Evolutionary conservation across 768 basidiomycete species (phyloP), one percentile per base, ranked within the genome.

Genomic region (Russula earlei): DNA sequence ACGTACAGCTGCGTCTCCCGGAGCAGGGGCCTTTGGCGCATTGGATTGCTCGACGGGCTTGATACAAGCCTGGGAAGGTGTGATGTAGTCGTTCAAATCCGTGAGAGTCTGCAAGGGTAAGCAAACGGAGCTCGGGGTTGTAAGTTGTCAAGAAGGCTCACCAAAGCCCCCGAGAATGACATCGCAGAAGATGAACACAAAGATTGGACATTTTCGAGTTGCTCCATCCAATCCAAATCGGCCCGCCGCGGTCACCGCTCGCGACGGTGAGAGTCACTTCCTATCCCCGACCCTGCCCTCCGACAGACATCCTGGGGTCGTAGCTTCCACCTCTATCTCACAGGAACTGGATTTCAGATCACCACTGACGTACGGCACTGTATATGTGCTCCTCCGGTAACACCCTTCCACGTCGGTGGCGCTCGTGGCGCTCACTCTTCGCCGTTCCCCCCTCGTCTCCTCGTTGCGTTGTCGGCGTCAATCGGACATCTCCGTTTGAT

Each of bases 21-120:
- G 65, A 24, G 72, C 73, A 41, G 69, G 68, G 14, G 62, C 48
- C 5, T 65, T 78, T 68, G 65, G 65, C 37, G 59, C 52, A 42
- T 78, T 77, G 9, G 71, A 69, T 56, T 78, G 74, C 63, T 83
- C 76, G 22, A 98, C 91, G 0, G 96, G 95, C 66, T 97, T 96
- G 71, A 98, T 97, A 70, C 96, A 99, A 19, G 88, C 88, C 71
- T 97, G 95, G 1, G 92, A 87, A 1, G 96, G 96, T 0, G 91
- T 87, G 41, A 99, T 90, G 69, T 93, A 99, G 70, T 98, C 96
- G 68, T 97, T 97, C 48, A 98, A 78, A 70, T 95, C 94, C 19
- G 91, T 91, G 45, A 97, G 73, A 9, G 87, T 93, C 91, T 93
- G 58, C 8, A 36, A 8, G 33, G 31, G 4, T 1, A 29, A 22